Percentiles rank a stretch among this genome's conserved stretches.
These are phyloP conservation scores for Dalechampia spathulata DNA, from an alignment of 441 rosid species.

Conservation along the genomic window DNA sequence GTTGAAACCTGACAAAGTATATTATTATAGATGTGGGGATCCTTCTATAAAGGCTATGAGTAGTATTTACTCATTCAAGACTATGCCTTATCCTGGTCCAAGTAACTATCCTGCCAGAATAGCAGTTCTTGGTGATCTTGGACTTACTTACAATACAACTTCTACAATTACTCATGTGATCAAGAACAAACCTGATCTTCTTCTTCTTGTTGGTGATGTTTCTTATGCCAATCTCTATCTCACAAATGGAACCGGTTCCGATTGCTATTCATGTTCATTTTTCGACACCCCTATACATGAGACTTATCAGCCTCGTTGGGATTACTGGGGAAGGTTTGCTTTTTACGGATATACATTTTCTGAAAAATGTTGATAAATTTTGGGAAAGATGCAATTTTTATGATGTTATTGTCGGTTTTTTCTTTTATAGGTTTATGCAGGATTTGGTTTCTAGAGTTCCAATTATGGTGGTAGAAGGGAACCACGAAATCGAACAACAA, in stretches of 20 bases:
- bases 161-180: slow-evolving; percentile 35
- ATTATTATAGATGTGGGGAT: slow-evolving; percentile 53
- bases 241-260: slow-evolving; percentile 51
- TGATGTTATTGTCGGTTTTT: not conserved
- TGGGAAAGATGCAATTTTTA: too few species aligned
- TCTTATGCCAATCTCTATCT: slow-evolving; percentile 47
- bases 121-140: slow-evolving; percentile 49
- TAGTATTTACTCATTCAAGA: slow-evolving; percentile 25
- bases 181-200: slow-evolving; percentile 40
- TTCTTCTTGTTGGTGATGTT: slow-evolving; percentile 47
- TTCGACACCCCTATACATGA: slow-evolving; percentile 41
- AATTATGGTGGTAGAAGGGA: slow-evolving; percentile 52
- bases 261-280: slow-evolving; percentile 49
- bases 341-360: not conserved
- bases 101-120: slow-evolving; percentile 40
- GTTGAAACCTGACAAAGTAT: slow-evolving; percentile 31
- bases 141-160: slow-evolving; percentile 51
- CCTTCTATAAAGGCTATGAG: slow-evolving; percentile 44
- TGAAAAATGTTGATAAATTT: not conserved
- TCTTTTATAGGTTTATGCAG: slow-evolving; percentile 40
- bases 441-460: slow-evolving; percentile 38
- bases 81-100: slow-evolving; percentile 42
- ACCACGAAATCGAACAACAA: slow-evolving; percentile 55
- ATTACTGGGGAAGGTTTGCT: slow-evolving; percentile 51
- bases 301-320: slow-evolving; percentile 67